Conservation (phyloP, 2,329 filamentous ascomycete species). For the Endothia cerciana region DNA sequence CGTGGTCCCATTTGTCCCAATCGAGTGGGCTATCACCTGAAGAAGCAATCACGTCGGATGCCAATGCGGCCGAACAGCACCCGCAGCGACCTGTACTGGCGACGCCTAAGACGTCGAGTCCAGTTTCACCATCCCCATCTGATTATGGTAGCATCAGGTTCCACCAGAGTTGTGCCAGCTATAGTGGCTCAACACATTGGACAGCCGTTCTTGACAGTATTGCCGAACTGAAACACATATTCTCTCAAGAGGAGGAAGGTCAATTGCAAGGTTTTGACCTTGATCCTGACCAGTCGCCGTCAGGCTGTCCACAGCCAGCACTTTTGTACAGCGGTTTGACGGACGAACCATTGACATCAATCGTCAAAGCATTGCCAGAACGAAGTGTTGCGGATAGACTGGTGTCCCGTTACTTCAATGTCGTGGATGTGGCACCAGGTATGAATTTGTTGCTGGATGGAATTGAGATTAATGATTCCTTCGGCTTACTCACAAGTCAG, state of each 20-base stretch:
- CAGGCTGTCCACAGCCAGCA: constrained; percentile 31
- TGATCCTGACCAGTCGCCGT: not conserved
- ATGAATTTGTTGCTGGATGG: constrained; percentile 1
- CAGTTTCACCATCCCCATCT: constrained; percentile 26
- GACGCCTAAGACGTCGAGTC: not conserved
- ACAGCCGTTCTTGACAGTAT: constrained; percentile 46
- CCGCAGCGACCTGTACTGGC: not conserved
- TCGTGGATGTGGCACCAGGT: constrained; percentile 37
- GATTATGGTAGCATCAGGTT: constrained; percentile 40
- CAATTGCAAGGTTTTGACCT: constrained; percentile 27
- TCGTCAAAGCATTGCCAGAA: constrained; percentile 40
- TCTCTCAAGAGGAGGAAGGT: constrained; percentile 34
- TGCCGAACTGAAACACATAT: constrained; percentile 43
- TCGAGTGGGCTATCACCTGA: not conserved
- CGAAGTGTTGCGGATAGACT: constrained; percentile 40
- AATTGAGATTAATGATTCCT: not conserved
- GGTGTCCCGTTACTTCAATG: constrained; percentile 43
- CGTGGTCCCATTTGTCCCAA: not conserved
- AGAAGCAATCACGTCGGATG: not conserved
- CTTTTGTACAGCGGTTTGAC: constrained; percentile 40
- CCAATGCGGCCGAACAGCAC: not conserved
- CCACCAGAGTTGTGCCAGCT: constrained; percentile 34
- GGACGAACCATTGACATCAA: constrained; percentile 36
- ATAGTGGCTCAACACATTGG: constrained; percentile 46
- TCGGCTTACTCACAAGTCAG: constrained; percentile 25